Evolutionary conservation across 306 rosid species (phyloP).

Genomic region (Medicago ruthenica): DNA sequence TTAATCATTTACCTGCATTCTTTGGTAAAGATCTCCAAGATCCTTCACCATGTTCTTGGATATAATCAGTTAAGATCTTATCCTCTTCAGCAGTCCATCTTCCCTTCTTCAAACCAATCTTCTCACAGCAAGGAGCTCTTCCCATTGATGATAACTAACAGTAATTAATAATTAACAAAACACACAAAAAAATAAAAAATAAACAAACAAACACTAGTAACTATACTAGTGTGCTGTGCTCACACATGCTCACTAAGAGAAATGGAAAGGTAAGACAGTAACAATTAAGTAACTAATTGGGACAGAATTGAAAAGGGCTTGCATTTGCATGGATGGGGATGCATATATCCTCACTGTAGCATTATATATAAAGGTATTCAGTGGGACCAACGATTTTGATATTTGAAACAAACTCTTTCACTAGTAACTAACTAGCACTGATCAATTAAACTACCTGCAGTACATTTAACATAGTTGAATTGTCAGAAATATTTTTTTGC

Average conservation of each 20-base stretch:
- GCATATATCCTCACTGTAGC: slow-evolving; percentile 40
- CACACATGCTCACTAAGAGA: slow-evolving; percentile 4
- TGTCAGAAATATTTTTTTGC: slow-evolving; percentile 21
- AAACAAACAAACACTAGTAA: background rate
- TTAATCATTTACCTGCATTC: slow-evolving; percentile 64
- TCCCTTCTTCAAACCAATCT: slow-evolving; percentile 81
- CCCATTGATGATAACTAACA: slow-evolving; percentile 52
- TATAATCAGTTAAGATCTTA: slow-evolving; percentile 65
- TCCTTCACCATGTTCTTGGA: slow-evolving; percentile 73
- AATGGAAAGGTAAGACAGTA: background rate
- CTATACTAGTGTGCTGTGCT: slow-evolving; percentile 1
- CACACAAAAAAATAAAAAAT: background rate
- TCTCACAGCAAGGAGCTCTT: slow-evolving; percentile 86
- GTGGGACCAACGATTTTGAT: slow-evolving; percentile 32
- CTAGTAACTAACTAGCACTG: slow-evolving; percentile 2
- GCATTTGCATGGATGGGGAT: background rate
- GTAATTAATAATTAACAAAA: background rate
- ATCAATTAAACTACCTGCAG: background rate
- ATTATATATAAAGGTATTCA: slow-evolving; percentile 24
- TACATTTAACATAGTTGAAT: slow-evolving; percentile 16
- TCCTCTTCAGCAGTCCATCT: slow-evolving; percentile 95
- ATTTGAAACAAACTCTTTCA: background rate
- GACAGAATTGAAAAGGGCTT: background rate
- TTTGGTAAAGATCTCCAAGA: slow-evolving; percentile 87
- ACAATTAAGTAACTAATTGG: background rate